Evolutionary conservation across 2,329 filamentous ascomycete species (phyloP), one percentile per base, ranked within the genome.

Genomic region (Lasiodiplodia citricola): DNA sequence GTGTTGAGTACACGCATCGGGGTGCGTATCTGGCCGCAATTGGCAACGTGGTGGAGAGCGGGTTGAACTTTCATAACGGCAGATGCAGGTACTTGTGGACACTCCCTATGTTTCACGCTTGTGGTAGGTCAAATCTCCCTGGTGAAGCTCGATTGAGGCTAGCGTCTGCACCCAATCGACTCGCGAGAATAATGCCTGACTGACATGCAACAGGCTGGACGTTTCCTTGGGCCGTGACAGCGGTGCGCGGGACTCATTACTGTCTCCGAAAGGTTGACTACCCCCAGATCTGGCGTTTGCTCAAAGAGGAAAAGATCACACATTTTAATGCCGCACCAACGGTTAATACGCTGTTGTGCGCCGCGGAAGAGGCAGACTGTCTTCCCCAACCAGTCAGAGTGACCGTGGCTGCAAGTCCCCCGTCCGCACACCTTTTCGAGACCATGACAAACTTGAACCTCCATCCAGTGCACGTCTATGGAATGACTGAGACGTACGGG

Each of bases 311-410:
- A 80, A 85, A 88, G 7, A 91, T 99, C 71, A 98, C 94, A 0
- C 96, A 99, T 80, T 98, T 96, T 83, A 97, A 95, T 76, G 95
- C 95, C 0, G 96, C 95, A 0, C 96, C 96, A 0, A 99, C 96
- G 0, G 96, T 99, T 65, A 98, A 98, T 79, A 99, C 95, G 0
- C 83, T 98, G 0, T 87, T 99, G 2, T 97, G 96, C 76, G 91
- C 91, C 14, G 87, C 92, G 3, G 86, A 90, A 51, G 90, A 94
- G 78, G 95, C 96, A 2, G 87, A 87, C 72, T 86, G 81, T 58
- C 84, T 99, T 0, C 84, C 89, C 0, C 81, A 88, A 1, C 87
- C 90, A 0, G 94, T 98, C 11, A 87, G 89, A 18, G 96, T 99
- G 6, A 97, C 94, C 0, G 96, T 99, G 3, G 96, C 96, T 2